These are phyloP conservation scores for Kodamaea laetipori DNA, from an alignment of 805 yeast species.

Conservation along the genomic window DNA sequence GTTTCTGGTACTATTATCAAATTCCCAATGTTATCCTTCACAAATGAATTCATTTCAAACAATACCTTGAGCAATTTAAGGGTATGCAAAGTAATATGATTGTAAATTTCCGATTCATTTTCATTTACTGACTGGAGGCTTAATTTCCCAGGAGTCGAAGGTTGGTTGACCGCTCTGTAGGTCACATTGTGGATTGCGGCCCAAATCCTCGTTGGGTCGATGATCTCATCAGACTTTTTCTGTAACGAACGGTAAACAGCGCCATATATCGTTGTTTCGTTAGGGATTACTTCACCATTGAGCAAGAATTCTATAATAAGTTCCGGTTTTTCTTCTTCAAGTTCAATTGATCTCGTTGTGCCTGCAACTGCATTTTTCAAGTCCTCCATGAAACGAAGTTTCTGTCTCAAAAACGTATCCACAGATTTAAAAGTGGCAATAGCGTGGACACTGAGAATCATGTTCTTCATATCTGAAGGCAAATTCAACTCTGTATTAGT, in stretches of 20 bases:
- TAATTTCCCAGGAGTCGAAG: not conserved
- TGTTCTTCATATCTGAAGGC: slow-evolving; percentile 27
- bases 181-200: slow-evolving; percentile 52
- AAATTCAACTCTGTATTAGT: slow-evolving; percentile 8
- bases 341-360: slow-evolving; percentile 10
- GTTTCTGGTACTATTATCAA: slow-evolving; percentile 19
- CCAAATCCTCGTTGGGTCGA: slow-evolving; percentile 61
- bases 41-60: slow-evolving; percentile 40
- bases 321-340: slow-evolving; percentile 17
- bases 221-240: slow-evolving; percentile 35
- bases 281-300: slow-evolving; percentile 58
- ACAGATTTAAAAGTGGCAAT: slow-evolving; percentile 60
- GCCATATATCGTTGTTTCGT: slow-evolving; percentile 74
- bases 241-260: slow-evolving; percentile 60
- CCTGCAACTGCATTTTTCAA: slow-evolving; percentile 10
- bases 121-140: slow-evolving; percentile 16
- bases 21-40: slow-evolving; percentile 19
- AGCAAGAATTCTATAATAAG: slow-evolving; percentile 54
- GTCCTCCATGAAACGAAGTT: slow-evolving; percentile 36
- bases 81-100: slow-evolving; percentile 38
- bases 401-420: slow-evolving; percentile 47
- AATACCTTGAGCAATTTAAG: slow-evolving; percentile 52
- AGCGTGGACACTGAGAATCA: slow-evolving; percentile 57
- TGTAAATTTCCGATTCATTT: slow-evolving; percentile 26
- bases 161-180: slow-evolving; percentile 35